Conservation (phyloP, 106 monocot species). For the Alisma plantagoaquatica region DNA sequence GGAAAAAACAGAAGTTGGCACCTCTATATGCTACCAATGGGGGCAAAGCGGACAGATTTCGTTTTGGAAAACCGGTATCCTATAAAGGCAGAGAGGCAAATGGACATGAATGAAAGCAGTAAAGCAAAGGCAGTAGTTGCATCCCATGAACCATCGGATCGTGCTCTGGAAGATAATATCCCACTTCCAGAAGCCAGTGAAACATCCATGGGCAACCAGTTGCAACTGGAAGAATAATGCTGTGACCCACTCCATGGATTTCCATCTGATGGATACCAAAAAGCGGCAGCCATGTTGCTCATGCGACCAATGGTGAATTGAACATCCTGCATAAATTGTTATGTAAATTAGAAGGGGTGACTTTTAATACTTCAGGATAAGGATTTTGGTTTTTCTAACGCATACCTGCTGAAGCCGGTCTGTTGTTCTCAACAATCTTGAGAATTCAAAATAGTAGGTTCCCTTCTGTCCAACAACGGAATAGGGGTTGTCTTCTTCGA, state of each 20-base stretch:
- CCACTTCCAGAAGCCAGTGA: slow-evolving; percentile 10
- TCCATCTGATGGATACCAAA: slow-evolving; percentile 66
- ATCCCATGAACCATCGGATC: slow-evolving; percentile 43
- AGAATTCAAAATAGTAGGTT: slow-evolving; percentile 74
- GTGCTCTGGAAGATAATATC: slow-evolving; percentile 14
- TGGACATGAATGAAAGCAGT: slow-evolving; percentile 42
- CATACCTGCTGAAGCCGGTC: slow-evolving; percentile 64
- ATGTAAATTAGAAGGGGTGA: too few species aligned
- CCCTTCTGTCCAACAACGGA: slow-evolving; percentile 49
- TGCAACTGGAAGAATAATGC: slow-evolving; percentile 61
- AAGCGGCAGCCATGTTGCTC: slow-evolving; percentile 55
- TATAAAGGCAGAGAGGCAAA: slow-evolving; percentile 50
- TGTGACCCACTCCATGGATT: slow-evolving; percentile 46
- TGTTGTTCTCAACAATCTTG: slow-evolving; percentile 72
- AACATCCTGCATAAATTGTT: slow-evolving; percentile 81
- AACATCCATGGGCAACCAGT: slow-evolving; percentile 59
- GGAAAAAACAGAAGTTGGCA: too few species aligned
- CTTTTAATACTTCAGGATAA: too few species aligned
- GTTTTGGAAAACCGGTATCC: slow-evolving; percentile 49
- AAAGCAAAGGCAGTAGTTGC: slow-evolving; percentile 57
- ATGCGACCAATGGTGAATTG: slow-evolving; percentile 58
- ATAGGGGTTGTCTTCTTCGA: slow-evolving; percentile 65
- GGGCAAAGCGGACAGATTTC: slow-evolving; percentile 43
- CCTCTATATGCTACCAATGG: too few species aligned
- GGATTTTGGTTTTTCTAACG: too few species aligned